Conservation (phyloP, 2,329 filamentous ascomycete species). For the Fusarium protoensiforme region DNA sequence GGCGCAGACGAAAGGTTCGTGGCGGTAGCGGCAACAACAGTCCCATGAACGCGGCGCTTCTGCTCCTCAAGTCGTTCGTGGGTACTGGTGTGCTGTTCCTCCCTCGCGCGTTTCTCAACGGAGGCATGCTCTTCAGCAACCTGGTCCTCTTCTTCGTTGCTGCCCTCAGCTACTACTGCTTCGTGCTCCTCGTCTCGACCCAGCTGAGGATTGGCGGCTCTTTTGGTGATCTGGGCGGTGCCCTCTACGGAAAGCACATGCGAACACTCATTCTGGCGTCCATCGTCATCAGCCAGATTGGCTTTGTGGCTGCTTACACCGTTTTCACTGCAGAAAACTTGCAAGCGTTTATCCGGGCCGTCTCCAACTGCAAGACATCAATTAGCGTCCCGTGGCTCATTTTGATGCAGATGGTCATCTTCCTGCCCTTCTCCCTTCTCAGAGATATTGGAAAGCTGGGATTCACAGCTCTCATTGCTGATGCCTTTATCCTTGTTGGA, state of each 20-base stretch:
- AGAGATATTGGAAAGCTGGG: slow-evolving; percentile 98
- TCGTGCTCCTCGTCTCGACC: slow-evolving; percentile 90
- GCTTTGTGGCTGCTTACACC: slow-evolving; percentile 94
- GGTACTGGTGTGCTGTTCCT: slow-evolving; percentile 95
- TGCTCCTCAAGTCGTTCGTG: slow-evolving; percentile 97
- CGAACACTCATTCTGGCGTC: slow-evolving; percentile 87
- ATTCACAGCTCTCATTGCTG: slow-evolving; percentile 92
- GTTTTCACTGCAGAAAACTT: slow-evolving; percentile 97
- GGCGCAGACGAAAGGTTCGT: slow-evolving; percentile 80
- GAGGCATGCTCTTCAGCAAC: slow-evolving; percentile 97
- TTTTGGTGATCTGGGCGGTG: slow-evolving; percentile 95
- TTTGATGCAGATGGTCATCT: slow-evolving; percentile 93
- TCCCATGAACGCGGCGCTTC: slow-evolving; percentile 80
- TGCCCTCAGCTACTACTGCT: slow-evolving; percentile 93
- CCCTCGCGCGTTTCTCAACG: slow-evolving; percentile 92
- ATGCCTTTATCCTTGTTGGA: slow-evolving; percentile 93
- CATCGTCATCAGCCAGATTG: slow-evolving; percentile 94
- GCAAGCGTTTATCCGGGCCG: slow-evolving; percentile 92
- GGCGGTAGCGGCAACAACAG: slow-evolving; percentile 80
- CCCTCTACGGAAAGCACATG: slow-evolving; percentile 92
- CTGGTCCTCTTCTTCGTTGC: slow-evolving; percentile 88
- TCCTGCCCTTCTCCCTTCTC: slow-evolving; percentile 92
- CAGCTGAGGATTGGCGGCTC: slow-evolving; percentile 90
- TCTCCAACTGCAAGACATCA: slow-evolving; percentile 85
- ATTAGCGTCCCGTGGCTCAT: slow-evolving; percentile 93